phyloP scores from a whole-genome alignment of 495 filamentous ascomycete genomes.

The Lentithecium fluviatile region DNA sequence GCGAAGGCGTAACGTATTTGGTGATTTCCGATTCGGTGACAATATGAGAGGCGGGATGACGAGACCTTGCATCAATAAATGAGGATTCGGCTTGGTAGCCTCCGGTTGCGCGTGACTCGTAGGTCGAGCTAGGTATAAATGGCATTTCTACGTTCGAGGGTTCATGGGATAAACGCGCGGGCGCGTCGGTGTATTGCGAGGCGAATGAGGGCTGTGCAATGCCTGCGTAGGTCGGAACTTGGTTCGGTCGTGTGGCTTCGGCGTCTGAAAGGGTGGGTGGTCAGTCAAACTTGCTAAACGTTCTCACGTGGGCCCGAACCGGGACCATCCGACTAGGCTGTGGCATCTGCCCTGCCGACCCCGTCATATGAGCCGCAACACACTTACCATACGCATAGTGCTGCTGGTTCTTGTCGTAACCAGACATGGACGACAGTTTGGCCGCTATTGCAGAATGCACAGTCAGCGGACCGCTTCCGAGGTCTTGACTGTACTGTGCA shows the following conservation, averaged over 20 bases:
- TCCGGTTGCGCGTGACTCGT: constrained; percentile 43
- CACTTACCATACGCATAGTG: constrained; percentile 51
- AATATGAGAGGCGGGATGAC: constrained; percentile 40
- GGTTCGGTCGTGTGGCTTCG: constrained; percentile 45
- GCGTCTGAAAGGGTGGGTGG: constrained; percentile 37
- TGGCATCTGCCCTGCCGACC: constrained; percentile 27
- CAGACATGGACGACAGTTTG: constrained; percentile 54
- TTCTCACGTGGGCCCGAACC: constrained; percentile 34
- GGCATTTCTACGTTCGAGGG: constrained; percentile 37
- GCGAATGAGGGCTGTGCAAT: constrained; percentile 41
- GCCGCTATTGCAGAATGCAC: constrained; percentile 29
- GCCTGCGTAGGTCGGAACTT: constrained; percentile 39
- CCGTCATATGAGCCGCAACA: constrained; percentile 35
- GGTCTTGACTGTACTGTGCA: constrained; percentile 35
- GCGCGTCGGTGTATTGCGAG: constrained; percentile 41
- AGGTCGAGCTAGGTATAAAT: constrained; percentile 37
- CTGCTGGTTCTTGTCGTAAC: constrained; percentile 52
- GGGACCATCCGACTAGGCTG: constrained; percentile 33
- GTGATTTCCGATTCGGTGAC: constrained; percentile 55
- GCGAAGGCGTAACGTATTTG: constrained; percentile 60
- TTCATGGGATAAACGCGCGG: constrained; percentile 42
- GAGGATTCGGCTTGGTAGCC: constrained; percentile 55
- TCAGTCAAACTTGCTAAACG: constrained; percentile 36
- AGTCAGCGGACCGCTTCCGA: constrained; percentile 33
- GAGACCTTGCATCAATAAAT: constrained; percentile 53